Evolutionary conservation across 306 rosid species (phyloP), one percentile per base, ranked within the genome.

Genomic region (Rubus parviflorus): DNA sequence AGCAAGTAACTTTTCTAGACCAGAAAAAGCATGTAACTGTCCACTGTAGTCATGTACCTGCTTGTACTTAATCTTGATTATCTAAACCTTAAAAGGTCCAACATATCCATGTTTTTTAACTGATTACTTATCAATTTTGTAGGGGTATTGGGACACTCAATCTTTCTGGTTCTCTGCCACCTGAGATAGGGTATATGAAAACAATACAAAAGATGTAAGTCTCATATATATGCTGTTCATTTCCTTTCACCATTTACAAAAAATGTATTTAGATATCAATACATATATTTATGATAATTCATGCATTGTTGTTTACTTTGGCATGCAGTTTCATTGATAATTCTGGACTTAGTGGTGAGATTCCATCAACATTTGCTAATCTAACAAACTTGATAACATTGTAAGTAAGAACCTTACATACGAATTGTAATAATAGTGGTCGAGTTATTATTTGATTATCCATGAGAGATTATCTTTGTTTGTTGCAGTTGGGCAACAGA

Each of bases 401-500:
- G 98, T 90, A 90, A 63, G 68, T 63, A 37, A 90, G 87, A 82
- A 49, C 75, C 73, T 75, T 47, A 16, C 52, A 30, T 23, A 53
- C 52, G 49, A 69, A 47, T 63, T 63, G 46, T 35, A 19, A 63
- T 38, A 63, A 16, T 37, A 2, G 6, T 42, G 23, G 48, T n/a
- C 49, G 70, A 54, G 8, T 20, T 25, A 3, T 38, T 19, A 20
- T 41, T 35, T 54, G 37, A 10, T 58, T 43, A 46, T 76, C 15
- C 15, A 43, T n/a, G 10, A n/a, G 25, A 16, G 16, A 22, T 9
- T 76, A 47, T 19, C 47, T 80, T 68, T 43, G 70, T 25, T 68
- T 87, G 45, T 66, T 76, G 82, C 89, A 92, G 97, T 73, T 86
- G 89, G 90, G 94, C 90, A 76, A 89, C 93, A 4, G 94, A 89